Conservation (phyloP, 768 basidiomycete species). For the Megacollybia marginata region DNA sequence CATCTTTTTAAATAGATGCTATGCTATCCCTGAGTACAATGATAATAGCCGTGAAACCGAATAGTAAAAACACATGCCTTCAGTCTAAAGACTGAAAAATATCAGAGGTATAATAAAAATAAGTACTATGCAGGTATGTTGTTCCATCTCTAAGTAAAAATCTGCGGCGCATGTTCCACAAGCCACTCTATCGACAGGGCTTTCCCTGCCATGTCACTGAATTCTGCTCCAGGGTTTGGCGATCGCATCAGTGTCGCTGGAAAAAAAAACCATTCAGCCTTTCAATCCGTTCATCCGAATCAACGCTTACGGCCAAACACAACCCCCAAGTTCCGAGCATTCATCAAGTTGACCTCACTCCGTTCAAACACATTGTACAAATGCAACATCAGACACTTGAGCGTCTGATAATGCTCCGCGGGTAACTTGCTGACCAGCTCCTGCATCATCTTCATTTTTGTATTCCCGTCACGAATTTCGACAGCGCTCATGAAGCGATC, state of each 20-base stretch:
- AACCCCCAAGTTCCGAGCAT: conserved; percentile 88
- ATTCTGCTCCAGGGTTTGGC: conserved; percentile 78
- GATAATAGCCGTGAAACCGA: no score
- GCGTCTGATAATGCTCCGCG: conserved; percentile 79
- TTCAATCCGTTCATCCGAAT: no score
- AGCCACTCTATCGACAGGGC: conserved; percentile 92
- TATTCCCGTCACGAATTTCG: conserved; percentile 52
- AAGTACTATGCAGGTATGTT: not conserved
- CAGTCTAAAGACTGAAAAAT: no score
- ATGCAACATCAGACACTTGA: conserved; percentile 79
- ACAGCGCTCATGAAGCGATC: conserved; percentile 82
- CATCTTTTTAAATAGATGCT: no score
- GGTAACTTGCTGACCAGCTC: conserved; percentile 76
- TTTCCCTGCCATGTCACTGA: conserved; percentile 97
- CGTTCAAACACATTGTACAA: conserved; percentile 67
- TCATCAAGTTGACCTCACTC: conserved; percentile 83
- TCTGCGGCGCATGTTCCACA: conserved; percentile 72
- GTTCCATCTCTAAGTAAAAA: conserved; percentile 28
- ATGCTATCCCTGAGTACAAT: no score
- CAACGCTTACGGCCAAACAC: conserved; percentile 90
- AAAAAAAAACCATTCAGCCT: conserved; percentile 7
- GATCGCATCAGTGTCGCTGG: conserved; percentile 93
- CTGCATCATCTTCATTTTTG: conserved; percentile 54
- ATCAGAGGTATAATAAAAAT: conserved; percentile 8
- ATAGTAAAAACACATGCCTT: no score